Evolutionary conservation across 495 filamentous ascomycete species (phyloP).

Genomic region (Penicillium paradoxum): DNA sequence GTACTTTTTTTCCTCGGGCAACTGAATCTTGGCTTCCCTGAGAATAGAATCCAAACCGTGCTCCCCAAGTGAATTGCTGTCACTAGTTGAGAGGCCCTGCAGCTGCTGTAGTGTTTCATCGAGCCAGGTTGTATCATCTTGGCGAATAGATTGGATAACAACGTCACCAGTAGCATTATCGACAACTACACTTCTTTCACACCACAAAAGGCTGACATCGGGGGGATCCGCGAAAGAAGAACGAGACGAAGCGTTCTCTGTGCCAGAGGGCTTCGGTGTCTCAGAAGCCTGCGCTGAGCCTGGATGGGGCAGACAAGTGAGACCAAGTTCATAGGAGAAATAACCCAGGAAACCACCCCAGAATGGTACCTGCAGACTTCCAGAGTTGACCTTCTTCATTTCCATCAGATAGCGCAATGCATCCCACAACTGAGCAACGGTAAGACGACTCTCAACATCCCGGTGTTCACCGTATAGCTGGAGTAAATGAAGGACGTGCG

Average conservation of each 20-base stretch:
- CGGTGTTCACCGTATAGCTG: constrained; percentile 12
- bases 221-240: constrained; percentile 45
- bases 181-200: constrained; percentile 73
- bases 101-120: constrained; percentile 27
- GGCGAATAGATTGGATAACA: constrained; percentile 58
- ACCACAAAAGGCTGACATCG: constrained; percentile 73
- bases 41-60: constrained; percentile 32
- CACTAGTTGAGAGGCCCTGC: neutral
- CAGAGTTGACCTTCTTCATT: constrained; percentile 40
- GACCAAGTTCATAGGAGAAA: constrained; percentile 81
- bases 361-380: constrained; percentile 54
- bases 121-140: constrained; percentile 40
- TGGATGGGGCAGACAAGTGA: constrained; percentile 45
- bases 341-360: constrained; percentile 89
- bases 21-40: constrained; percentile 23
- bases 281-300: constrained; percentile 7
- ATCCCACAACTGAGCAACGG: constrained; percentile 40
- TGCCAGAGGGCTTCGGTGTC: neutral
- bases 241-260: neutral
- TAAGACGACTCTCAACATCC: constrained; percentile 18
- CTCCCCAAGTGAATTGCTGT: constrained; percentile 8
- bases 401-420: constrained; percentile 50
- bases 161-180: constrained; percentile 60
- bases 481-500: constrained; percentile 20
- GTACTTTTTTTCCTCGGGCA: constrained; percentile 55